Evolutionary conservation across 2,329 filamentous ascomycete species (phyloP).

Genomic region (Chaetomiaceae sp.): DNA sequence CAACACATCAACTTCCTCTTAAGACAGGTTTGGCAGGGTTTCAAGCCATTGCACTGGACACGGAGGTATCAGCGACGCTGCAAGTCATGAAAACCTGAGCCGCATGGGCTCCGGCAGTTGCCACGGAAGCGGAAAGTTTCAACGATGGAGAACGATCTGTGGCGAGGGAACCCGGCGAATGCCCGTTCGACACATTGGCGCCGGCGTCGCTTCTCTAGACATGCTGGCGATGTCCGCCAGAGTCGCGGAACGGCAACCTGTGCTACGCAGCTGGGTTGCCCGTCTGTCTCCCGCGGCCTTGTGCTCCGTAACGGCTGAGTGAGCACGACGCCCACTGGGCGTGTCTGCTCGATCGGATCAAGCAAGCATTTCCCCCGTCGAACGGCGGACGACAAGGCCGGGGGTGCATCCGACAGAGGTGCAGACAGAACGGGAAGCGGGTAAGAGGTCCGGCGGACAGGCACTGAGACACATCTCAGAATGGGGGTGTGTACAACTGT

Average conservation of each 20-base stretch:
- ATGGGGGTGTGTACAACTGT: slow-evolving; percentile 4
- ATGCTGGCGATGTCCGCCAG: not conserved
- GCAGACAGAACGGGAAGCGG: not conserved
- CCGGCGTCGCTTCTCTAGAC: not conserved
- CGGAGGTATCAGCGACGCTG: slow-evolving; percentile 12
- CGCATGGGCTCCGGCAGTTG: not conserved
- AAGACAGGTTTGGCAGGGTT: slow-evolving; percentile 52
- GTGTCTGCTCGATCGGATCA: slow-evolving; percentile 1
- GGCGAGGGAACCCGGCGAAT: not conserved
- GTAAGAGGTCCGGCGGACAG: not conserved
- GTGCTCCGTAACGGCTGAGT: slow-evolving; percentile 18
- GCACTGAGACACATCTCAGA: slow-evolving; percentile 12
- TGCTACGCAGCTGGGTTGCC: slow-evolving; percentile 12
- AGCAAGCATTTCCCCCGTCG: slow-evolving; percentile 11
- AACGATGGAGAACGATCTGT: too few species aligned
- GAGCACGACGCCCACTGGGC: slow-evolving; percentile 13
- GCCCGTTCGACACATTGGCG: not conserved
- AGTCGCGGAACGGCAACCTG: slow-evolving; percentile 10
- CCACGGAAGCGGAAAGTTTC: not conserved
- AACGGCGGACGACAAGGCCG: slow-evolving; percentile 3
- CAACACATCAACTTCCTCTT: slow-evolving; percentile 44
- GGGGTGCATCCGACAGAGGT: slow-evolving; percentile 1
- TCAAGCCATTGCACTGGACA: slow-evolving; percentile 50
- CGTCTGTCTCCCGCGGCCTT: slow-evolving; percentile 11
- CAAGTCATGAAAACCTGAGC: slow-evolving; percentile 1